Evolutionary conservation across 1,284 basidiomycete genomes (phyloP).

Genomic region (Coniferiporia sulphurascens): DNA sequence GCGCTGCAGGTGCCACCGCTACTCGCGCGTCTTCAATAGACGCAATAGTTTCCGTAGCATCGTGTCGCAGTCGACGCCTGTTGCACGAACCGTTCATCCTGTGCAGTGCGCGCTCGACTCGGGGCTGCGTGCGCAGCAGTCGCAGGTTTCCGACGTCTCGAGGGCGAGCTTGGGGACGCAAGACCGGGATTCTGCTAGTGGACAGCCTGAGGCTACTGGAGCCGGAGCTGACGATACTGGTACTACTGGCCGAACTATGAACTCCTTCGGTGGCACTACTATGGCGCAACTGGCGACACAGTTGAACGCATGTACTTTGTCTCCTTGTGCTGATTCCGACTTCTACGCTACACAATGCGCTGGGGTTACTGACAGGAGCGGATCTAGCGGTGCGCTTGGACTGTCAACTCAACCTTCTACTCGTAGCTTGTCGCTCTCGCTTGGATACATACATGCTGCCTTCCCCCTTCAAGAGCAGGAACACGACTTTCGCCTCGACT

Average conservation of each 20-base stretch:
- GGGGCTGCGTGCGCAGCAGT: no score
- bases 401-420: neutral
- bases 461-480: constrained; percentile 7
- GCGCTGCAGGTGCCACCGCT: neutral
- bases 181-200: neutral
- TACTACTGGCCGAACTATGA: neutral
- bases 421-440: constrained; percentile 1
- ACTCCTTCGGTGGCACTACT: neutral
- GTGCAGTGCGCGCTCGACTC: neutral
- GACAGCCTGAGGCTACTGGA: neutral
- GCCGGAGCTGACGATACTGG: neutral
- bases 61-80: constrained; percentile 13
- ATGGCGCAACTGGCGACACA: constrained; percentile 28
- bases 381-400: neutral
- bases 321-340: constrained; percentile 2
- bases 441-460: constrained; percentile 11
- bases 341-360: neutral
- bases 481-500: neutral
- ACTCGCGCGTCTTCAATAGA: neutral
- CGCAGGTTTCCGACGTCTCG: no score
- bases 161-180: no score
- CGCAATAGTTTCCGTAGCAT: constrained; percentile 13
- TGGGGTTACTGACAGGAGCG: neutral
- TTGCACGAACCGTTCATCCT: neutral
- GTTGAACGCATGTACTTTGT: constrained; percentile 2